These are phyloP conservation scores for Spathaspora sp. DNA, from an alignment of 1,139 yeast genomes.

Conservation along the genomic window DNA sequence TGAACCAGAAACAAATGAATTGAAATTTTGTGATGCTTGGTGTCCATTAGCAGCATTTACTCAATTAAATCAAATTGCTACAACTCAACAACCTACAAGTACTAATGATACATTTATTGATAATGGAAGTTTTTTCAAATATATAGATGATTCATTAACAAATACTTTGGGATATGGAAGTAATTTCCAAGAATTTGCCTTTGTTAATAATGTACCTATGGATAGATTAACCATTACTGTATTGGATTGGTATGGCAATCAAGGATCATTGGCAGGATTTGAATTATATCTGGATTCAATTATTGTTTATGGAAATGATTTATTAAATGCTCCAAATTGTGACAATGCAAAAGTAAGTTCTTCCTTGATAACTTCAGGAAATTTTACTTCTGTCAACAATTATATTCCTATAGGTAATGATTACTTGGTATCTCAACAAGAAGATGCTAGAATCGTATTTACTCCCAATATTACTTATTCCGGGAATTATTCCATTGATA, in stretches of 20 bases:
- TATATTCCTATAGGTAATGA: slow-evolving; percentile 21
- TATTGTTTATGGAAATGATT: slow-evolving; percentile 66
- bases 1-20: slow-evolving; percentile 63
- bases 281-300: slow-evolving; percentile 69
- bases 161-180: slow-evolving; percentile 50
- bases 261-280: slow-evolving; percentile 70
- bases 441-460: slow-evolving; percentile 52
- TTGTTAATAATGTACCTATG: slow-evolving; percentile 69
- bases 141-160: slow-evolving; percentile 39
- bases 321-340: slow-evolving; percentile 69
- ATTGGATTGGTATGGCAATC: slow-evolving; percentile 65
- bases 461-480: slow-evolving; percentile 70
- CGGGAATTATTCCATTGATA: slow-evolving; percentile 70
- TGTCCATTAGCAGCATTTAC: slow-evolving; percentile 61
- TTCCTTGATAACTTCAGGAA: slow-evolving; percentile 19
- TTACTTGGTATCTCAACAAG: slow-evolving; percentile 31
- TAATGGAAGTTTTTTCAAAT: slow-evolving; percentile 37
- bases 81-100: slow-evolving; percentile 19
- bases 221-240: slow-evolving; percentile 64
- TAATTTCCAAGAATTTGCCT: slow-evolving; percentile 75
- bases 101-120: slow-evolving; percentile 30
- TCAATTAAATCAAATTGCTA: slow-evolving; percentile 25
- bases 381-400: slow-evolving; percentile 26
- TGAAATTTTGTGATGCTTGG: slow-evolving; percentile 76
- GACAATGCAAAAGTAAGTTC: slow-evolving; percentile 28